Evolutionary conservation across 2,329 filamentous ascomycete genomes (phyloP).

Genomic region (Aspergillus pseudoterreus): DNA sequence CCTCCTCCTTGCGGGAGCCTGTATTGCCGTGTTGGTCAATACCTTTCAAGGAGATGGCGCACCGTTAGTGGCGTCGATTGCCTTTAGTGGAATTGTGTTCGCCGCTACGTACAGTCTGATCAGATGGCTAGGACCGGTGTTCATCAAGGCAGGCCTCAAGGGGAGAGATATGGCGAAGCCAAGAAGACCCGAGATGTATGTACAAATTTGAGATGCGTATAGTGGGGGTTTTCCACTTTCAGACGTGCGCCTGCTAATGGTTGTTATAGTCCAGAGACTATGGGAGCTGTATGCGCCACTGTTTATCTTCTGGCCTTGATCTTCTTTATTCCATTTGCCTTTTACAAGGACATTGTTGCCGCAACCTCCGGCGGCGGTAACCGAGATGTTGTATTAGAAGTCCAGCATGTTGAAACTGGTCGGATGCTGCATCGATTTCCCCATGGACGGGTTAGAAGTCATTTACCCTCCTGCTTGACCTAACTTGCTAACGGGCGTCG

Average conservation of each 20-base stretch:
- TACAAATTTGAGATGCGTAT: constrained; percentile 4
- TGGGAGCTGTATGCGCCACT: constrained; percentile 89
- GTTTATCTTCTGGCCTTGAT: constrained; percentile 89
- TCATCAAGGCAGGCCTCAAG: constrained; percentile 83
- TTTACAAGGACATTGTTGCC: constrained; percentile 96
- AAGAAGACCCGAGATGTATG: constrained; percentile 69
- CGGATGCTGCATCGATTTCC: constrained; percentile 88
- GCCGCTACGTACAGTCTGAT: constrained; percentile 79
- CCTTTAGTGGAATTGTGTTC: constrained; percentile 82
- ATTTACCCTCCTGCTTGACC: not conserved
- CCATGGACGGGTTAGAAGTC: constrained; percentile 71
- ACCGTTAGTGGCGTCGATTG: constrained; percentile 81
- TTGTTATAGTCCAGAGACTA: constrained; percentile 71
- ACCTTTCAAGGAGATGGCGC: constrained; percentile 83
- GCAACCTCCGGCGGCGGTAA: constrained; percentile 93
- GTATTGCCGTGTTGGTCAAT: constrained; percentile 68
- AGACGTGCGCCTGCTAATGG: constrained; percentile 5
- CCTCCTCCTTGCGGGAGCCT: constrained; percentile 63
- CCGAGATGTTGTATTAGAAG: constrained; percentile 74
- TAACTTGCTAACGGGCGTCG: not conserved
- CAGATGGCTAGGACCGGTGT: constrained; percentile 86
- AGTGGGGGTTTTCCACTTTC: not conserved
- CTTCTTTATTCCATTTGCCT: constrained; percentile 91
- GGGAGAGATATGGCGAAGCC: constrained; percentile 84
- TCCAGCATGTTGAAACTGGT: constrained; percentile 72